Base-by-base conservation (phyloP, 202 grass and related monocot species). In the Schoenoplectus triqueter region DNA sequence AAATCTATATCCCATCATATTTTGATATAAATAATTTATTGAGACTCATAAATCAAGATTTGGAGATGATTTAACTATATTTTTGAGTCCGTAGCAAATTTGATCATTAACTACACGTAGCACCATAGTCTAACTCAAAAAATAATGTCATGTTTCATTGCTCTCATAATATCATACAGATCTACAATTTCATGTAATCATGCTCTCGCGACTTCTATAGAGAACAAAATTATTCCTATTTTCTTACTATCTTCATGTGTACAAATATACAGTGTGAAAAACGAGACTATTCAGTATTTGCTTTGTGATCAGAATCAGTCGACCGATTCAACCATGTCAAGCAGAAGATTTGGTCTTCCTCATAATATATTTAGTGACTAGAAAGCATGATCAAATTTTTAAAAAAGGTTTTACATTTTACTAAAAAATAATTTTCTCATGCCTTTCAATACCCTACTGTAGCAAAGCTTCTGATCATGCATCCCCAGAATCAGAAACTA, bases 191-290 rank as follows among this genome's bases (percentile, higher is more conserved):
- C 71, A 51, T 54, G 47, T 39, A 40, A 41, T 31, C 50, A 50
- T 57, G 10, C 5, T 56, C 50, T 39, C 21, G 6, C 39, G 10
- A 74, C 52, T 51, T 73, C 13, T 2, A 3, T 48, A 42, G 47
- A 47, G 68, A 45, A 48, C 3, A 17, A 47, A 18, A 7, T 70
- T 46, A 14, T 46, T 14, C 13, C 47, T 42, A 47, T 17, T 73
- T 73, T 21, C 13, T 42, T 74, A 40, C 8, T 21, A 75, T 51
- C 73, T 50, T 59, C 51, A 39, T 59, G 21, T 41, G 13, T 57
- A 78, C 9, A 74, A 73, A 74, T 74, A 56, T 57, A 39, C 51
- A 78, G 73, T 56, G 51, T 40, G 51, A 76, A 57, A 40, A 13
- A 13, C n/a, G 52, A 40, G n/a, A 77, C 19, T 55, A 75, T 75